Percentiles rank a stretch among this genome's conserved stretches.
These are phyloP conservation scores for Symbiodinium pilosum DNA, from an alignment of 73 alveolate genomes.

Conservation along the genomic window DNA sequence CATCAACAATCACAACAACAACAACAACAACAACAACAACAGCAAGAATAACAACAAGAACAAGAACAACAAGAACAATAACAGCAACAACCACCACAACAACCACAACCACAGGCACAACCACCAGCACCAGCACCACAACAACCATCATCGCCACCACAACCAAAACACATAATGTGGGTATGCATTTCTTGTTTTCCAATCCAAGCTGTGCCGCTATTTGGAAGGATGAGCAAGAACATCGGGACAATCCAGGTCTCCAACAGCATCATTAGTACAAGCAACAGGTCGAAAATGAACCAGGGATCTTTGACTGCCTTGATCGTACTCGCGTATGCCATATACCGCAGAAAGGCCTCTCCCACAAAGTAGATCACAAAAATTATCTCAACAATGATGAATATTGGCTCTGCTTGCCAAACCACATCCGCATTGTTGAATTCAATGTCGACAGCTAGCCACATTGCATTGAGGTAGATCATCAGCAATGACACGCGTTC, in stretches of 20 bases:
- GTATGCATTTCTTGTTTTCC: background rate
- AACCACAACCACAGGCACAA: no score
- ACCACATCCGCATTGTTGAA: conserved; percentile 41
- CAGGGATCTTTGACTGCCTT: background rate
- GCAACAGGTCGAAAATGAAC: conserved; percentile 16
- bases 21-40: no score
- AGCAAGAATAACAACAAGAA: no score
- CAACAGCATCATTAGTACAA: conserved; percentile 59
- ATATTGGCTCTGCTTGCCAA: background rate
- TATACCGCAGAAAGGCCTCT: conserved; percentile 5
- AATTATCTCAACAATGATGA: conserved; percentile 21
- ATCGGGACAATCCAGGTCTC: conserved; percentile 47
- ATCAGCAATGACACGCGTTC: conserved; percentile 27
- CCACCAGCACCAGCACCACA: no score
- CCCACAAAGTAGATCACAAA: conserved; percentile 6
- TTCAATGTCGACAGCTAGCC: conserved; percentile 32
- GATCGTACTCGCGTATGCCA: background rate
- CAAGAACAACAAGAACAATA: no score
- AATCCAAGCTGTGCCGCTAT: background rate
- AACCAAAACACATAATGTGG: background rate
- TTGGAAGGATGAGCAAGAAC: background rate
- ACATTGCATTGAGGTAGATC: conserved; percentile 26
- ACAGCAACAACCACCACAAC: no score
- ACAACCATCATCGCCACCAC: no score
- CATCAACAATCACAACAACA: no score